A percentile compares a stretch with the other conserved stretches of the same genome.
Conservation (phyloP, 176 grass and related monocot species). For the Aegilops speltoides region DNA sequence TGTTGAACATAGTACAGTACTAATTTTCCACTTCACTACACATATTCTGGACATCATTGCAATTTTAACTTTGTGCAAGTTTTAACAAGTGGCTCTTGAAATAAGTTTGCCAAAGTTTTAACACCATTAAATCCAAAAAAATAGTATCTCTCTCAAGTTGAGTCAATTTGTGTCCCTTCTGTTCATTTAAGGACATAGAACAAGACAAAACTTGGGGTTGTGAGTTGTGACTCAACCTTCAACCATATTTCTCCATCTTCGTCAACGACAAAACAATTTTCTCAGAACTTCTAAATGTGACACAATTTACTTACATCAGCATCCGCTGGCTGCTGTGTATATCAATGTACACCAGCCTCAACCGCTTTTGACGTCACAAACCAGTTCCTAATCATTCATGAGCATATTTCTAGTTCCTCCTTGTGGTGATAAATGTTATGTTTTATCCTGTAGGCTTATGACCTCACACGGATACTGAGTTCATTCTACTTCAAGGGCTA, state of each 20-base stretch:
- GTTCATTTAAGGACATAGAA: neutral
- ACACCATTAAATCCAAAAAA: neutral
- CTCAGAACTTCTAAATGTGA: neutral
- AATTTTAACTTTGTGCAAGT: neutral
- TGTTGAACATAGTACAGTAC: neutral
- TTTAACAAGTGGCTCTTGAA: conserved; percentile 5
- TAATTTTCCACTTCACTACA: neutral
- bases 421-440: conserved; percentile 21
- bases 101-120: neutral
- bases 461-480: conserved; percentile 66
- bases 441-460: conserved; percentile 65
- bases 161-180: neutral
- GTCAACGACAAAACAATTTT: neutral
- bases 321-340: neutral
- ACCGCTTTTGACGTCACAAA: neutral
- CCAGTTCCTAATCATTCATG: conserved; percentile 9
- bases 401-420: conserved; percentile 13
- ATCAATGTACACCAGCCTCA: conserved; percentile 1
- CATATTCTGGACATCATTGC: neutral
- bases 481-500: conserved; percentile 81
- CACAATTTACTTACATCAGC: neutral
- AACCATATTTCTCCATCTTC: neutral
- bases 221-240: neutral
- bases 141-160: neutral
- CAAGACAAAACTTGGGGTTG: neutral